These are phyloP conservation scores for Cotoneaster glaucophyllus DNA, from an alignment of 306 rosid genomes.

Conservation along the genomic window DNA sequence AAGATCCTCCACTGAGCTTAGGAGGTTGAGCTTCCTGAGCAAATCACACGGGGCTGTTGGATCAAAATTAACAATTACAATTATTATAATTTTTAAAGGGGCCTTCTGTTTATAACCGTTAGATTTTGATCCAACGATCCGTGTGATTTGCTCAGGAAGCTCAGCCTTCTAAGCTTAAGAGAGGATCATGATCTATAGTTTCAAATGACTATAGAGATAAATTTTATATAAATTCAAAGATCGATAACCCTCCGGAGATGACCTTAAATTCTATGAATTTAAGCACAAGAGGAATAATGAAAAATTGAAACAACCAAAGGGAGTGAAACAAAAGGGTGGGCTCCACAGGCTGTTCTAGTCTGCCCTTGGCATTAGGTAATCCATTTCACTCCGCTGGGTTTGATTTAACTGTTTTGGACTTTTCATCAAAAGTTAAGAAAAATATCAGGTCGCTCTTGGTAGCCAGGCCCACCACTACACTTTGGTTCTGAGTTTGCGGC, in stretches of 20 bases:
- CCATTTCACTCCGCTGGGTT: background rate
- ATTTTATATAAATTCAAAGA: background rate
- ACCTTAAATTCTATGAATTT: background rate
- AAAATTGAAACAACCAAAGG: background rate
- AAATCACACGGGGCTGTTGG: too few relatives aligned
- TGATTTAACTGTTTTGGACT: background rate
- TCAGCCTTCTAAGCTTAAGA: too few relatives aligned
- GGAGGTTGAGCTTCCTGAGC: too few relatives aligned
- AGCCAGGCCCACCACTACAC: background rate
- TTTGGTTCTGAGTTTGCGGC: background rate
- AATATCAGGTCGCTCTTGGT: background rate
- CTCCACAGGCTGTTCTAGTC: background rate
- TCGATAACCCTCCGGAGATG: too few relatives aligned
- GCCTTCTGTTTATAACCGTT: too few relatives aligned
- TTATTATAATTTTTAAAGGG: too few relatives aligned
- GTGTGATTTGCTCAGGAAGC: too few relatives aligned
- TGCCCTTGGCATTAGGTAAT: background rate
- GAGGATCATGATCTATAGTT: too few relatives aligned
- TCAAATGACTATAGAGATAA: too few relatives aligned
- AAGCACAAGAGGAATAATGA: background rate
- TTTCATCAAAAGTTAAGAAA: background rate
- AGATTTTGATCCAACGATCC: too few relatives aligned
- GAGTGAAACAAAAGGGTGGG: conserved; percentile 2
- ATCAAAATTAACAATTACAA: too few relatives aligned
- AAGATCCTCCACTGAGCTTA: too few relatives aligned